Base-by-base conservation (phyloP, 805 yeast species). In the Saccharomycopsis lassenensis region DNA sequence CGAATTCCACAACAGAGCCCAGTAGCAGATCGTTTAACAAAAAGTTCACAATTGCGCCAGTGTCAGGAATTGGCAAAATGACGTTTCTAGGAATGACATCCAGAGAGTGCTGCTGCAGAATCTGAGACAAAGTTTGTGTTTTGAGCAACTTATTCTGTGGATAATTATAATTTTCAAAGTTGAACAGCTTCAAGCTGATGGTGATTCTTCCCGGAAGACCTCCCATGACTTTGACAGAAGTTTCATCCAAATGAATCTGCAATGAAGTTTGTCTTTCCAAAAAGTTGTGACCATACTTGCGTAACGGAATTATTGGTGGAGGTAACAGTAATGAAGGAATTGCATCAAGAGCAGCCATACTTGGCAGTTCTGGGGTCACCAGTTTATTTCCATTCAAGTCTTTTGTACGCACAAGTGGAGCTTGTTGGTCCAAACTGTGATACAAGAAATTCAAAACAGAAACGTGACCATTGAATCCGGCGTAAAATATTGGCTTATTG, bases 231-330 rank as follows among this genome's bases (percentile, higher is more conserved):
- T 75, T 74, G 48, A 86, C n/a, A n/a, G n/a, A n/a, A n/a, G n/a
- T n/a, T n/a, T n/a, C n/a, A n/a, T n/a, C n/a, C n/a, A n/a, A 77
- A 2, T 71, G 67, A 29, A 91, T 59, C 52, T 87, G 94, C 21
- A 91, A 67, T 44, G 86, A 74, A 4, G 84, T 84, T 55, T 84
- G 85, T 53, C 82, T 83, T 52, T 91, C 97, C 50, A 91, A 60
- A 61, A 86, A 91, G 55, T 85, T 91, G 57, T 91, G 98, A 11
- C 98, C 98, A 53, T 91, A 91, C 49, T 94, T 73, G 49, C 95
- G 69, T 36, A 91, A 61, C 1, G 98, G 98, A 34, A 91, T 74
- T 36, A 91, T 84, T 3, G 98, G 98, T 1, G 98, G 98, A 1
- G 98, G 98, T 40, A 91, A 64, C 16, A 86, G 74, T 33, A 91